Base-by-base conservation (phyloP, 768 basidiomycete species). In the Gymnopilus dilepis region DNA sequence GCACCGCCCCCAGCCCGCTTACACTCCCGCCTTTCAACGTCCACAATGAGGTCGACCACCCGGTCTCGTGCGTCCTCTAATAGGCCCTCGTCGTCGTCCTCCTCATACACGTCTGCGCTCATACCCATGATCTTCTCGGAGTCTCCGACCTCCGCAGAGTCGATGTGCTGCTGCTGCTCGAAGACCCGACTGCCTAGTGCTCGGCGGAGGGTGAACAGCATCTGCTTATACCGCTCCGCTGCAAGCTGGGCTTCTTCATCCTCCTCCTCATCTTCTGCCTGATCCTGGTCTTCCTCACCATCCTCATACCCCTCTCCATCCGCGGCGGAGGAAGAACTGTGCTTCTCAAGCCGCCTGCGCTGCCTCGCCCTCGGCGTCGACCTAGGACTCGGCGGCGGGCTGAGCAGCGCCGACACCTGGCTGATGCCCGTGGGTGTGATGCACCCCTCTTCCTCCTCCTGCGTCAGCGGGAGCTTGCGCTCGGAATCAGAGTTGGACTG, bases 21-120 rank as follows among this genome's bases (percentile, higher is more conserved):
- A n/a, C n/a, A n/a, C 60, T 72, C 71, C 65, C 64, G 70, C 64
- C 79, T 72, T 69, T 81, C 81, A 28, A 73, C 67, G 34, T 79
- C 80, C 19, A 82, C 78, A 57, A 92, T 78, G 78, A 88, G 78
- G 75, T 94, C 92, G 48, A 92, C 89, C 34, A 86, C 87, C n/a
- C 81, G 75, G 72, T 93, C 92, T 59, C 87, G 80, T 48, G 90
- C 91, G 61, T 92, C 90, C 71, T 93, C 91, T 56, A 92, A 71
- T 26, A 72, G 50, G 34, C 40, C 62, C 43, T 17, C 61, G 59
- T 85, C 77, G 56, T 85, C 86, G 54, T 87, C 64, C 85, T 79
- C 61, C 85, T 87, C 65, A 87, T 85, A 72, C 90, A 87, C 52
- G 88, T 69, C 47, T 26, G 21, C 19, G 13, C 17, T 51, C 30